Evolutionary conservation across 1,284 basidiomycete species (phyloP).

Genomic region (Chondrostereum purpureum): DNA sequence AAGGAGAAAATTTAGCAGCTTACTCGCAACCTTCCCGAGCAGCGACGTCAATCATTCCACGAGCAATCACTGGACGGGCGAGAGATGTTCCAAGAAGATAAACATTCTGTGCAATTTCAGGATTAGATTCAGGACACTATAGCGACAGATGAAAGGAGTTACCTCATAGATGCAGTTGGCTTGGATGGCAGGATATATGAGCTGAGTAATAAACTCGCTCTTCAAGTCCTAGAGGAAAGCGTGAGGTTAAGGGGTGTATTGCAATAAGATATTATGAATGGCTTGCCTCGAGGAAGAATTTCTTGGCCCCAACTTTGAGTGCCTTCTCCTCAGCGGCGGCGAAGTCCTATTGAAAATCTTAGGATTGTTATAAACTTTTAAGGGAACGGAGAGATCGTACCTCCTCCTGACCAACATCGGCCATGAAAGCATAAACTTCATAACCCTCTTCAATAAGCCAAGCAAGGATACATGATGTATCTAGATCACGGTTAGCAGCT

Average conservation of each 20-base stretch:
- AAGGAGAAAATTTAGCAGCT: slow-evolving; percentile 22
- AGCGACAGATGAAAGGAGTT: slow-evolving; percentile 2
- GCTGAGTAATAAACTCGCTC: slow-evolving; percentile 92
- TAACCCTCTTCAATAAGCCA: slow-evolving; percentile 98
- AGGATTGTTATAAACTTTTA: slow-evolving; percentile 7
- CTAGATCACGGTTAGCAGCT: slow-evolving; percentile 30
- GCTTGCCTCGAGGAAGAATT: slow-evolving; percentile 85
- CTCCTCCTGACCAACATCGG: slow-evolving; percentile 98
- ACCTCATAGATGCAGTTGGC: slow-evolving; percentile 99
- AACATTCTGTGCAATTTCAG: slow-evolving; percentile 66
- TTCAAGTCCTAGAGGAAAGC: slow-evolving; percentile 69
- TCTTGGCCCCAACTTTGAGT: slow-evolving; percentile 87
- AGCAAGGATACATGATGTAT: slow-evolving; percentile 94
- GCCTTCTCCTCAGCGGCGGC: slow-evolving; percentile 91
- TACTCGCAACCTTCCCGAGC: slow-evolving; percentile 90
- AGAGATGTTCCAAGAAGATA: slow-evolving; percentile 98
- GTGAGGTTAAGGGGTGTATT: not conserved
- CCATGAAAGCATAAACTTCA: slow-evolving; percentile 98
- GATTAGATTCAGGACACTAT: not conserved
- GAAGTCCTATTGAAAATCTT: slow-evolving; percentile 65
- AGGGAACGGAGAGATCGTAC: slow-evolving; percentile 28
- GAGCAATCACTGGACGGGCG: slow-evolving; percentile 96
- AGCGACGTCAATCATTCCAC: slow-evolving; percentile 96
- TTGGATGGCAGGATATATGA: slow-evolving; percentile 97
- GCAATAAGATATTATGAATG: not conserved